Conservation (phyloP, 257 asterid genomes). For the Petunia secreta region DNA sequence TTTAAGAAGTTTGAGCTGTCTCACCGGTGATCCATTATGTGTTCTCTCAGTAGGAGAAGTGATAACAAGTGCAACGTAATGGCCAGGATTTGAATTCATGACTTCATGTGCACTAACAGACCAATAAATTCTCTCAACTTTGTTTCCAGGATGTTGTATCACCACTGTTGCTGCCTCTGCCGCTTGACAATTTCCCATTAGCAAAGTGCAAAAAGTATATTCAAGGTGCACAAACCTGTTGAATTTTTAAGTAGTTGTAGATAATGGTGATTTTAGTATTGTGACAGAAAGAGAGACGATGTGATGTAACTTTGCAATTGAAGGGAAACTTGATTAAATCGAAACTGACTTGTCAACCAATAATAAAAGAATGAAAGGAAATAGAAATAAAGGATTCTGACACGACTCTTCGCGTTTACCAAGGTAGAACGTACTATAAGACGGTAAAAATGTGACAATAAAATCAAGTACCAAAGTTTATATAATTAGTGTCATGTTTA, state of each 20-base stretch:
- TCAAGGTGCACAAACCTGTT: background rate
- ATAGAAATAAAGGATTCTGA: conserved; percentile 24
- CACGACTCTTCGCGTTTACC: conserved; percentile 21
- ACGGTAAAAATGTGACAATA: conserved; percentile 39
- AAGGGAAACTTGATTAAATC: background rate
- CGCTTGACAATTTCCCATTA: conserved; percentile 92
- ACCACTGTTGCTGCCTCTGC: conserved; percentile 87
- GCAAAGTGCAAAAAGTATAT: background rate
- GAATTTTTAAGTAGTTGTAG: background rate
- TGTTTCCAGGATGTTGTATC: conserved; percentile 66
- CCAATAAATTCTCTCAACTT: conserved; percentile 76
- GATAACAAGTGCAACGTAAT: conserved; percentile 74
- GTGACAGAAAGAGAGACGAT: background rate
- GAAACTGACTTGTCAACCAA: conserved; percentile 10
- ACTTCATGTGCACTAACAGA: conserved; percentile 67
- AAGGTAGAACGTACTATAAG: conserved; percentile 15
- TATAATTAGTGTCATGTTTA: no score
- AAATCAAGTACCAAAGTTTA: conserved; percentile 7
- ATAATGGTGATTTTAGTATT: background rate
- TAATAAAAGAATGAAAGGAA: conserved; percentile 29
- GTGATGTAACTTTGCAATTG: background rate
- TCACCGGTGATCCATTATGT: conserved; percentile 52
- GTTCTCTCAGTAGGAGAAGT: conserved; percentile 41
- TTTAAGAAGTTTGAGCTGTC: conserved; percentile 79
- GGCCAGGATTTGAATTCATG: conserved; percentile 81